Conservation (phyloP, 768 basidiomycete genomes). For the Lentinus brumalis region DNA sequence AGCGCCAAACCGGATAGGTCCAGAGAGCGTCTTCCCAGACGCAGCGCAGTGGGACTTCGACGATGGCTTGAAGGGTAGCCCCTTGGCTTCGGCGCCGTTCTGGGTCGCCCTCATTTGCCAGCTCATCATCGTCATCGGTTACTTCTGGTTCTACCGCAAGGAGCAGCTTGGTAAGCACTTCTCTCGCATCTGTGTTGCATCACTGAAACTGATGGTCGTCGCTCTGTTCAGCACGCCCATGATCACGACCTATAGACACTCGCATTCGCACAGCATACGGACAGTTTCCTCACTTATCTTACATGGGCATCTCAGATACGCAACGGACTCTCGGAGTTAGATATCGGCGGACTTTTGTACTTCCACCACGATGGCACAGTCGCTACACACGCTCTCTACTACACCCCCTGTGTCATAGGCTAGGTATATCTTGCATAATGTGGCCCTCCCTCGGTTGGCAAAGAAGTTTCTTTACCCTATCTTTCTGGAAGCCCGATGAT, state of each 20-base stretch:
- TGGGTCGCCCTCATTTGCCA: slow-evolving; percentile 85
- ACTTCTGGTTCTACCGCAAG: slow-evolving; percentile 97
- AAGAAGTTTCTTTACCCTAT: not conserved
- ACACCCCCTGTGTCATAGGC: slow-evolving; percentile 23
- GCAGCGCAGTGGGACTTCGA: slow-evolving; percentile 88
- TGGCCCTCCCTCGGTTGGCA: slow-evolving; percentile 3
- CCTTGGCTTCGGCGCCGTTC: slow-evolving; percentile 82
- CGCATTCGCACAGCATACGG: slow-evolving; percentile 23
- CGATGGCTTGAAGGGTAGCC: slow-evolving; percentile 71
- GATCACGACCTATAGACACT: slow-evolving; percentile 32
- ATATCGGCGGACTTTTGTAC: slow-evolving; percentile 32
- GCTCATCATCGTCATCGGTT: slow-evolving; percentile 83
- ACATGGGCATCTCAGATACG: slow-evolving; percentile 25
- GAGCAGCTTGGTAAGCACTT: slow-evolving; percentile 75
- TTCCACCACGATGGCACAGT: slow-evolving; percentile 21
- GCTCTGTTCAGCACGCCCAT: slow-evolving; percentile 33
- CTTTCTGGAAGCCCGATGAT: not conserved
- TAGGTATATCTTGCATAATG: slow-evolving; percentile 22
- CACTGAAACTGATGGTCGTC: not conserved
- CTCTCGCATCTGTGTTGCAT: not conserved
- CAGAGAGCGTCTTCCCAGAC: slow-evolving; percentile 89
- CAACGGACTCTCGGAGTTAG: slow-evolving; percentile 27
- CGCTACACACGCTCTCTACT: slow-evolving; percentile 31
- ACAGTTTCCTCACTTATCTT: slow-evolving; percentile 30
- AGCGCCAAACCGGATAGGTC: slow-evolving; percentile 87